Percentiles rank a stretch among this genome's conserved stretches.
These are phyloP conservation scores for Trichosporon coremiiforme DNA, from an alignment of 1,284 basidiomycete genomes.

Conservation along the genomic window DNA sequence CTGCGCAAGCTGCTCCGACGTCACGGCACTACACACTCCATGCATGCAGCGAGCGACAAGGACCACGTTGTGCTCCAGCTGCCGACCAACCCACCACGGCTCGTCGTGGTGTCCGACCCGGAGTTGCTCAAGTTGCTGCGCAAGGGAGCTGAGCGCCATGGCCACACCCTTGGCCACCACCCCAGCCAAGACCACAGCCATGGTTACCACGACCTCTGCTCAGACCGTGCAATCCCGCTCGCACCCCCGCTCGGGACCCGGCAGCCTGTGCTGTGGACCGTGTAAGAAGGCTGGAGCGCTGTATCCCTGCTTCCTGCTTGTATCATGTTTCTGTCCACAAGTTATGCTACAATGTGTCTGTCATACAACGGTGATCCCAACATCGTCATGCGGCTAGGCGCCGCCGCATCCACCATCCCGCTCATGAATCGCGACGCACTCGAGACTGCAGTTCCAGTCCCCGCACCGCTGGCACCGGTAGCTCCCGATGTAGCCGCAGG, in stretches of 20 bases:
- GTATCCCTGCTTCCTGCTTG: not conserved
- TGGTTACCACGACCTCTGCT: not conserved
- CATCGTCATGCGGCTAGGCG: constrained; percentile 23
- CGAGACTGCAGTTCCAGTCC: constrained; percentile 48
- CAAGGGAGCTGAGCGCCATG: not conserved
- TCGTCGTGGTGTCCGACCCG: not conserved
- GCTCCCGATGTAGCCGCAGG: constrained; percentile 48
- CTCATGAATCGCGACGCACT: constrained; percentile 45
- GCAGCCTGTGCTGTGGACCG: not conserved
- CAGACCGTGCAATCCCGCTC: not conserved
- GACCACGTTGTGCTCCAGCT: constrained; percentile 2
- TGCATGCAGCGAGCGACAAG: not conserved
- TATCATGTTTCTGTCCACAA: not conserved
- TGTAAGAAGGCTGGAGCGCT: not conserved
- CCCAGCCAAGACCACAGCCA: not conserved
- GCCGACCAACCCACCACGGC: not conserved
- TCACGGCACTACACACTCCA: not conserved
- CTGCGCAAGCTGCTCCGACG: not conserved
- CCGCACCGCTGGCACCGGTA: constrained; percentile 47
- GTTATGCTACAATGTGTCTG: constrained; percentile 3
- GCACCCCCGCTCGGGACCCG: too few species aligned
- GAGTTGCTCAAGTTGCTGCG: not conserved
- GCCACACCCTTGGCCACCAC: not conserved
- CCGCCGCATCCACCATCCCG: constrained; percentile 53
- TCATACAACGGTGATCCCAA: not conserved